These are phyloP conservation scores for Penicillium sp. DNA, from an alignment of 2,329 filamentous ascomycete genomes.

Conservation along the genomic window DNA sequence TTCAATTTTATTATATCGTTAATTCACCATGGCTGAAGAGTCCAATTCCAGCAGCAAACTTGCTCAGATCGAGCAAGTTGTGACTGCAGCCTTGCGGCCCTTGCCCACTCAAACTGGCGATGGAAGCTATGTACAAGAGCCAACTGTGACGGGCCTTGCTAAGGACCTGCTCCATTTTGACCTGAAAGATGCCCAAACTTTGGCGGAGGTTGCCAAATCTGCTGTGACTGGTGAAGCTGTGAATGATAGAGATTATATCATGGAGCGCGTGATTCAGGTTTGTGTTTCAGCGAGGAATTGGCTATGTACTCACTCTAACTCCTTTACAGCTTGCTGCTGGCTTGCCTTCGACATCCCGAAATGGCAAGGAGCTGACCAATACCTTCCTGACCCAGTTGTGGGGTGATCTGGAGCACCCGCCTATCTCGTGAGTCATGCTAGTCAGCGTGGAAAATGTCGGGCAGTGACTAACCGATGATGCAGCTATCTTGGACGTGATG, in stretches of 20 bases:
- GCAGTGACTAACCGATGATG: constrained; percentile 13
- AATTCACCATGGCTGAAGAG: constrained; percentile 22
- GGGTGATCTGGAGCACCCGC: constrained; percentile 56
- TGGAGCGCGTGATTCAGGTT: constrained; percentile 57
- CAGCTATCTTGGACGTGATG: constrained; percentile 40
- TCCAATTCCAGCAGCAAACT: constrained; percentile 34
- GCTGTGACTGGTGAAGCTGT: constrained; percentile 51
- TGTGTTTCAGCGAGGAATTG: background rate
- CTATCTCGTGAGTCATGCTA: constrained; percentile 42
- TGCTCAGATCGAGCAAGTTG: constrained; percentile 38
- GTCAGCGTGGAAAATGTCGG: background rate
- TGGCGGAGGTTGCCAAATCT: constrained; percentile 42
- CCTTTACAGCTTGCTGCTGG: constrained; percentile 35
- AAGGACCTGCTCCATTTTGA: constrained; percentile 50
- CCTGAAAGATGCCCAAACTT: constrained; percentile 45
- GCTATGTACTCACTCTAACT: constrained; percentile 1
- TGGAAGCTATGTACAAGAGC: constrained; percentile 39
- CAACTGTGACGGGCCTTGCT: constrained; percentile 36
- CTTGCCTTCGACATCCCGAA: constrained; percentile 37
- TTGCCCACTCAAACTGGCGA: constrained; percentile 44
- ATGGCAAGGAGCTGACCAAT: constrained; percentile 45
- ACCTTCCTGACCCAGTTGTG: constrained; percentile 54
- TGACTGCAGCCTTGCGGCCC: constrained; percentile 43
- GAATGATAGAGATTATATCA: constrained; percentile 62
- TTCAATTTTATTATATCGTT: background rate